phyloP scores from a whole-genome alignment of 441 rosid genomes.

The Breynia disticha region DNA sequence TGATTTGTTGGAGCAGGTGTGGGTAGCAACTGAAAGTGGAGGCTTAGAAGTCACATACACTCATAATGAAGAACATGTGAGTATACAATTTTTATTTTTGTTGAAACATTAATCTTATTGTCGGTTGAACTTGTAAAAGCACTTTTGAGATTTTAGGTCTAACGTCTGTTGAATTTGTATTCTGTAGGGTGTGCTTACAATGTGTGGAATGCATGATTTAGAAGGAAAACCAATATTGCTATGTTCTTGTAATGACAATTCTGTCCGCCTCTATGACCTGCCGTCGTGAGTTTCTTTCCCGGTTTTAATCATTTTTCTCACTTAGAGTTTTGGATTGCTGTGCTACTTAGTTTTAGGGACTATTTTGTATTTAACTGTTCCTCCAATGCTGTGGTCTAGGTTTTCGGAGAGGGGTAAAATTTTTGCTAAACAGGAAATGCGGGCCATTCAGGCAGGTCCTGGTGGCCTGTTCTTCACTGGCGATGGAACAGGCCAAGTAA shows the following conservation, averaged over 20 bases:
- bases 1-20: conserved; percentile 42
- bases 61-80: conserved; percentile 83
- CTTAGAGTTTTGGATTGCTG: background rate
- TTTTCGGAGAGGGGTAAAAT: conserved; percentile 88
- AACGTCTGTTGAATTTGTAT: conserved; percentile 7
- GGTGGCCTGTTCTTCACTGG: conserved; percentile 86
- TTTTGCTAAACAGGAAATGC: conserved; percentile 72
- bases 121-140: background rate
- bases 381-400: conserved; percentile 26
- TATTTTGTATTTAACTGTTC: background rate
- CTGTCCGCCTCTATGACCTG: conserved; percentile 67
- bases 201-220: conserved; percentile 78
- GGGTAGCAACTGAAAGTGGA: conserved; percentile 93
- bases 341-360: background rate
- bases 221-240: conserved; percentile 87
- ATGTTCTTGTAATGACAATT: conserved; percentile 73
- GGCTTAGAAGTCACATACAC: conserved; percentile 87
- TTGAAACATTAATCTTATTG: no score
- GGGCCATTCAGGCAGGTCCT: conserved; percentile 72
- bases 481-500: conserved; percentile 87
- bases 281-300: conserved; percentile 71
- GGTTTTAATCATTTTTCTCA: background rate
- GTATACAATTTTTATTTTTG: conserved; percentile 9
- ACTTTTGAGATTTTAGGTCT: background rate
- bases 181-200: conserved; percentile 66